Evolutionary conservation across 257 asterid species (phyloP).

Genomic region (Fraxinus excelsior): DNA sequence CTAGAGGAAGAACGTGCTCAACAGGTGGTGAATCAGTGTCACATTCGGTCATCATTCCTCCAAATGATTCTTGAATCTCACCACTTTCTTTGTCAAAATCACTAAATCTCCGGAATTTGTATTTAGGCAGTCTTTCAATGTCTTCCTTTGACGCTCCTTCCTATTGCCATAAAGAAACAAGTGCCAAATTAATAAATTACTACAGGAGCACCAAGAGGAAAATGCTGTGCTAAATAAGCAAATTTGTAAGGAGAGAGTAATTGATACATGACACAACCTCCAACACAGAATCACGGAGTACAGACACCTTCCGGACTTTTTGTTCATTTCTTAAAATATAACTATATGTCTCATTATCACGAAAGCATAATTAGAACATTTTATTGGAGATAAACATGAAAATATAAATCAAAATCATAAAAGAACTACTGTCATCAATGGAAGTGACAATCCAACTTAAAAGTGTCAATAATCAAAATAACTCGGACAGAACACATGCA

Average conservation of each 20-base stretch:
- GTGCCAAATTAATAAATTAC: not conserved
- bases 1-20: conserved; percentile 83
- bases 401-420: not conserved
- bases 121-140: conserved; percentile 80
- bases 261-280: not conserved
- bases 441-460: not conserved
- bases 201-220: not conserved
- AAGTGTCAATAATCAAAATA: too few relatives aligned
- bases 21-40: conserved; percentile 77
- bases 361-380: not conserved
- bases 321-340: conserved; percentile 9
- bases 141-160: conserved; percentile 99
- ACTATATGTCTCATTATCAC: not conserved
- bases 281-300: not conserved
- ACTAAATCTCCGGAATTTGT: conserved; percentile 73
- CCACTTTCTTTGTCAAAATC: conserved; percentile 89
- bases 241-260: not conserved
- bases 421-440: not conserved
- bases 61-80: conserved; percentile 89
- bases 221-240: not conserved
- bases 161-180: conserved; percentile 41
- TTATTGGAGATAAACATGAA: not conserved
- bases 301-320: conserved; percentile 1
- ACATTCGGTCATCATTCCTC: conserved; percentile 89
- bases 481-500: too few relatives aligned